A percentile compares a stretch with the other conserved stretches of the same genome.
Conservation (phyloP, 768 basidiomycete species). For the Serendipita vermifera region DNA sequence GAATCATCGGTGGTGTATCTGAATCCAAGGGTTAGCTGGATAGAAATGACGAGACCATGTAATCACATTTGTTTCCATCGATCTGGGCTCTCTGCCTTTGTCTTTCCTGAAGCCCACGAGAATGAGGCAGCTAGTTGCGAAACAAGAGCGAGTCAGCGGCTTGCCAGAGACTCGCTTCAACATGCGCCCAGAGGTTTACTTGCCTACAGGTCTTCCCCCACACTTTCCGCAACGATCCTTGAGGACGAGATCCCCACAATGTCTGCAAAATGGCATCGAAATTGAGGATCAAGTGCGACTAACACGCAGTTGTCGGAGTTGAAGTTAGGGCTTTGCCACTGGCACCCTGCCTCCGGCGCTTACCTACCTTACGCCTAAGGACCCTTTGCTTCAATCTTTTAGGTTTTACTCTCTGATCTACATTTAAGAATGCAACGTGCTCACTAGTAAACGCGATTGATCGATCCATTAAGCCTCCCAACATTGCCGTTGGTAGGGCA, state of each 20-base stretch:
- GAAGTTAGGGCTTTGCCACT: too few relatives aligned
- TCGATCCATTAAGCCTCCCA: too few relatives aligned
- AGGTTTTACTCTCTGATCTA: too few relatives aligned
- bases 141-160: constrained; percentile 23
- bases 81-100: constrained; percentile 37
- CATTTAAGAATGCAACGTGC: too few relatives aligned
- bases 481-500: too few relatives aligned
- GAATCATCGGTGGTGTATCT: not conserved
- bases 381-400: too few relatives aligned
- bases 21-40: constrained; percentile 17
- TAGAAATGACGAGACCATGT: constrained; percentile 34
- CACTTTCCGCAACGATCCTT: constrained; percentile 56
- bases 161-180: not conserved
- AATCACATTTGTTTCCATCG: constrained; percentile 70
- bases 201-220: constrained; percentile 68
- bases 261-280: constrained; percentile 69
- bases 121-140: not conserved
- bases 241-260: constrained; percentile 72
- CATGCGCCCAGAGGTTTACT: not conserved
- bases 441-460: too few relatives aligned
- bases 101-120: constrained; percentile 38
- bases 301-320: too few relatives aligned
- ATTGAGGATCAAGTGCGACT: too few relatives aligned
- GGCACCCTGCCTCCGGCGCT: too few relatives aligned
- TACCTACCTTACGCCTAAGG: too few relatives aligned